Evolutionary conservation across 495 filamentous ascomycete species (phyloP), one percentile per base, ranked within the genome.

Genomic region (Penicillium odoratum): DNA sequence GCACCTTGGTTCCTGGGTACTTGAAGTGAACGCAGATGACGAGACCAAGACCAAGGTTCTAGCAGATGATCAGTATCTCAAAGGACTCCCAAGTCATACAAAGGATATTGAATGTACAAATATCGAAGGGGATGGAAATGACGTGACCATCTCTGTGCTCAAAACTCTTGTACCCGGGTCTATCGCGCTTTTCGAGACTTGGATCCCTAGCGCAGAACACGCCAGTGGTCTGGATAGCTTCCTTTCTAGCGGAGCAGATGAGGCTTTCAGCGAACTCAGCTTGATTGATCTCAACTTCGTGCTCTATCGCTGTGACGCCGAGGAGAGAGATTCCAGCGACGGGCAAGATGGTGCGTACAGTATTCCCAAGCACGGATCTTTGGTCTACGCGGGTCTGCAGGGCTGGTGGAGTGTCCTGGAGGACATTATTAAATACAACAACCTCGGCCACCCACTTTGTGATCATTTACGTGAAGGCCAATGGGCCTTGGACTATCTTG

Each of bases 371-470:
- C 76, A 89, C 64, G 95, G 93, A 4, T 80, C 88, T 48, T 79
- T 97, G 43, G 90, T 97, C 16, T 99, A 99, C 71, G 93, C 95
- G 55, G 95, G 95, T 46, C 81, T 99, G 29, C 95, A 99, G 70
- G 95, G 95, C 13, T 99, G 94, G 94, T 97, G 93, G 94, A 97
- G 92, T 69, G 78, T 96, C 7, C 78, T 99, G 42, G 88, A 90
- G 61, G 79, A 88, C 57, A 85, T 98, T 59, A 90, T 97, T 72
- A 81, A 78, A 40, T 85, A 94, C 56, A 99, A 99, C 66, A 81
- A 99, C 69, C 83, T 99, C 8, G 94, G 89, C 7, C 95, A 98
- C 67, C 89, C 95, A 7, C 77, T 99, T 3, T 97, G 93, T 68
- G 85, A 96, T 61, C 90, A 99, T 69, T 81, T 99, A 16, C 86